phyloP scores from a whole-genome alignment of 306 rosid genomes.

The Sphenostylis stenocarpa region DNA sequence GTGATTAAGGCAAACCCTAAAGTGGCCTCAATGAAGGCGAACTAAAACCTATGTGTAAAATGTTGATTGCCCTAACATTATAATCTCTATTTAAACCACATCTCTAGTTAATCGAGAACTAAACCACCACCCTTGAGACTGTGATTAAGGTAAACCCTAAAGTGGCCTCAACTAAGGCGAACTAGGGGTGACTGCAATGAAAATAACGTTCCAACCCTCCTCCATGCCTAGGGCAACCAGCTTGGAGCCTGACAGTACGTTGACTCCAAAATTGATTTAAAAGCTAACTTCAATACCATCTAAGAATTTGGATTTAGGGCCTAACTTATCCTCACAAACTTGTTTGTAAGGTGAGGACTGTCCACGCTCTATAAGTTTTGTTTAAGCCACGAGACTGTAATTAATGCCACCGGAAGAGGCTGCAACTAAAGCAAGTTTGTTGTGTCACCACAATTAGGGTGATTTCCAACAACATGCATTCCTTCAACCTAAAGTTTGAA shows the following conservation, averaged over 20 bases:
- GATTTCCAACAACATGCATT: neutral
- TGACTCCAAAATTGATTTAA: neutral
- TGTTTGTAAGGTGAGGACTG: neutral
- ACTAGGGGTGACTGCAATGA: neutral
- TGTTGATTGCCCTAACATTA: no score
- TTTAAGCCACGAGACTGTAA: neutral
- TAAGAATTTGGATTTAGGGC: no score
- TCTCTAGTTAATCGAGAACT: neutral
- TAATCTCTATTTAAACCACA: no score
- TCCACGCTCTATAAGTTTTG: neutral
- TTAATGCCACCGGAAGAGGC: no score
- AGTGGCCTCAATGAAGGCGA: neutral
- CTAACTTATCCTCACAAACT: neutral
- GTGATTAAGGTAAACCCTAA: no score
- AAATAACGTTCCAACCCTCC: no score
- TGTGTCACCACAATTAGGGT: no score
- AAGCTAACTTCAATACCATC: neutral
- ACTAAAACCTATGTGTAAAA: no score
- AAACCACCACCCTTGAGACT: no score
- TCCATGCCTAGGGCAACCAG: no score
- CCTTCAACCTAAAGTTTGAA: constrained; percentile 4
- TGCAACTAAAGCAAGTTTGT: neutral
- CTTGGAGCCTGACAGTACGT: neutral
- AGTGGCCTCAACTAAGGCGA: neutral
- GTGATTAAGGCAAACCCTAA: no score